phyloP scores from a whole-genome alignment of 257 asterid species.

The Solanum pinnatisectum region DNA sequence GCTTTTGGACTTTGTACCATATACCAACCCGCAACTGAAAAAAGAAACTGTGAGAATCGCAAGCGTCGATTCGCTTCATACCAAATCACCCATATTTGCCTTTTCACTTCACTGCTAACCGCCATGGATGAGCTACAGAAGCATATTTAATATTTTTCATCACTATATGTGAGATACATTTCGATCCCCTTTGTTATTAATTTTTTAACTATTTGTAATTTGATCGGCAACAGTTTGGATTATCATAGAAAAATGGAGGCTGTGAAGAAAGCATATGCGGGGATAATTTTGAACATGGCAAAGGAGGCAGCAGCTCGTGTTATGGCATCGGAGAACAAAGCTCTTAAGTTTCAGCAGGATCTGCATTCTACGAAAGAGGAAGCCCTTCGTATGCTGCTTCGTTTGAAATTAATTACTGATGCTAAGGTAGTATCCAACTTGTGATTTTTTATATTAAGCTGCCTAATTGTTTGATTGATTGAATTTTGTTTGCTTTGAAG shows the following conservation, averaged over 20 bases:
- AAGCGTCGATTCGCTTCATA: neutral
- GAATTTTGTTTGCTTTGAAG: neutral
- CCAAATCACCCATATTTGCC: neutral
- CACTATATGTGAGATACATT: neutral
- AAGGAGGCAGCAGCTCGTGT: constrained; percentile 81
- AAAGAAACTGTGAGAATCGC: neutral
- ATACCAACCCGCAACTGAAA: neutral
- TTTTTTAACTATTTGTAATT: neutral
- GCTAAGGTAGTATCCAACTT: constrained; percentile 27
- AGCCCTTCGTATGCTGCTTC: constrained; percentile 48
- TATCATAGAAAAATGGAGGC: constrained; percentile 35
- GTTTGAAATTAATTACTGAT: constrained; percentile 52
- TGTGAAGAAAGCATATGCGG: constrained; percentile 58
- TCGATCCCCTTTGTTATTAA: neutral
- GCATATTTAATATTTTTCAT: neutral
- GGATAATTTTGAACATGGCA: constrained; percentile 56
- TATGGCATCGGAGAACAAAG: constrained; percentile 46
- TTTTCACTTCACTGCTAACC: neutral
- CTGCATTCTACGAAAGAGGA: constrained; percentile 39
- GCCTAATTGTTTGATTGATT: neutral
- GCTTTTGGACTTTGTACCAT: neutral
- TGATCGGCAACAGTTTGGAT: neutral
- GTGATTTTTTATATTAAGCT: neutral
- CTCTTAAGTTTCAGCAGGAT: constrained; percentile 42
- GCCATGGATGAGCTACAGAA: constrained; percentile 31